Evolutionary conservation across 495 filamentous ascomycete species (phyloP), one percentile per base, ranked within the genome.

Genomic region (Neurospora africana): DNA sequence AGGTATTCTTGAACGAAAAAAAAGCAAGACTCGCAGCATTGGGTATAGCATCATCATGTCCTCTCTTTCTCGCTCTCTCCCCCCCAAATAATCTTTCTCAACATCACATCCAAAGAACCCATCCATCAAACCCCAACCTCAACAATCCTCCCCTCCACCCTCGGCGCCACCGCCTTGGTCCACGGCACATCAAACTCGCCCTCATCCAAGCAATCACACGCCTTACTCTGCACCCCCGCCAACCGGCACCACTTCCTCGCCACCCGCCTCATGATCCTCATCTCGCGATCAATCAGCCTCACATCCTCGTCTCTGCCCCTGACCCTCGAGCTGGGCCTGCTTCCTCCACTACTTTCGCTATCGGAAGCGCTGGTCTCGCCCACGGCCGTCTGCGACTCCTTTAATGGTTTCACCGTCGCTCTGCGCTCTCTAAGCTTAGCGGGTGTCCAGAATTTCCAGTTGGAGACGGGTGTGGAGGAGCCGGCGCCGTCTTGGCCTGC

Each of bases 111-210:
- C 15, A 15, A 17, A 4, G 13, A 40, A 41, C 5, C 36, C 36
- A 37, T 17, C 58, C 21, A 43, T 44, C 41, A 44, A 23, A 4
- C 65, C 37, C 73, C 71, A 8, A 81, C 76, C 74, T 78, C 81
- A 47, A 69, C 74, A 70, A 96, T 95, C 21, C 93, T 86, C 35
- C 92, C 93, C 80, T 96, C 93, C 1, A 95, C 71, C 69, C 83
- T 86, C 27, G 93, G 93, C 30, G 89, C 86, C 73, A 97, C 92
- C 0, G 90, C 89, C 69, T 84, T 88, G 4, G 94, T 95, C 93
- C 93, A 97, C 65, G 88, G 82, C 11, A 91, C 90, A 35, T 86
- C 85, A 72, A 89, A 85, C 78, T 91, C 90, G 21, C 76, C 82
- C 68, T 87, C 84, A 70, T 84, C 84, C 23, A 84, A 81, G 70